Evolutionary conservation across 352 stramenopile species (phyloP).

Genomic region (Nothophytophthora sp.): DNA sequence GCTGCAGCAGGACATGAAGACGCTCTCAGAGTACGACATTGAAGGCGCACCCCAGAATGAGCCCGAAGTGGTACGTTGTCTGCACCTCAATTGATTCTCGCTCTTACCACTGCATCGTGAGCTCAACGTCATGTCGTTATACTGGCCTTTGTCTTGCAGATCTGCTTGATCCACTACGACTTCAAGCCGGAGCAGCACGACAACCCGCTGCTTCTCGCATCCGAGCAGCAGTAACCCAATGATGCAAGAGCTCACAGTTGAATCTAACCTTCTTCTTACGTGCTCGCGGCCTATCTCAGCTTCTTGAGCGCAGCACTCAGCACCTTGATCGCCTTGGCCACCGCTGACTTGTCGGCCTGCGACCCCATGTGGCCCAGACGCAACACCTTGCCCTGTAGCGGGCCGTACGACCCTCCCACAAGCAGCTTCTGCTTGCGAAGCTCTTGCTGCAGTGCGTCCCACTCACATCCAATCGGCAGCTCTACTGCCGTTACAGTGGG

Average conservation of each 20-base stretch:
- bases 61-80: conserved; percentile 30
- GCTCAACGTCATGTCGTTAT: too few relatives aligned
- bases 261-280: too few relatives aligned
- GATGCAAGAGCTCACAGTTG: too few relatives aligned
- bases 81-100: too few relatives aligned
- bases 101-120: too few relatives aligned
- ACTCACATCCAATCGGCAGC: conserved; percentile 32
- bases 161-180: conserved; percentile 61
- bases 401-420: conserved; percentile 46
- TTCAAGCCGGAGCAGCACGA: conserved; percentile 69
- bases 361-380: conserved; percentile 60
- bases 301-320: conserved; percentile 32
- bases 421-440: conserved; percentile 37
- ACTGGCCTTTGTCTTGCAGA: too few relatives aligned
- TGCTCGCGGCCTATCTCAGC: conserved; percentile 28
- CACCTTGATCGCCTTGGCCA: conserved; percentile 32
- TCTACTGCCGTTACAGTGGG: conserved; percentile 55
- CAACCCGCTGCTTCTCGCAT: conserved; percentile 52
- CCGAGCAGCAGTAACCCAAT: conserved; percentile 38
- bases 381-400: conserved; percentile 46
- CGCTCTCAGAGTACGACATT: conserved; percentile 50
- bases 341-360: conserved; percentile 39
- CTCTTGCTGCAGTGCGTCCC: conserved; percentile 30
- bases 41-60: conserved; percentile 42
- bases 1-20: conserved; percentile 48